Evolutionary conservation across 306 rosid species (phyloP).

Genomic region (Mucuna pruriens): DNA sequence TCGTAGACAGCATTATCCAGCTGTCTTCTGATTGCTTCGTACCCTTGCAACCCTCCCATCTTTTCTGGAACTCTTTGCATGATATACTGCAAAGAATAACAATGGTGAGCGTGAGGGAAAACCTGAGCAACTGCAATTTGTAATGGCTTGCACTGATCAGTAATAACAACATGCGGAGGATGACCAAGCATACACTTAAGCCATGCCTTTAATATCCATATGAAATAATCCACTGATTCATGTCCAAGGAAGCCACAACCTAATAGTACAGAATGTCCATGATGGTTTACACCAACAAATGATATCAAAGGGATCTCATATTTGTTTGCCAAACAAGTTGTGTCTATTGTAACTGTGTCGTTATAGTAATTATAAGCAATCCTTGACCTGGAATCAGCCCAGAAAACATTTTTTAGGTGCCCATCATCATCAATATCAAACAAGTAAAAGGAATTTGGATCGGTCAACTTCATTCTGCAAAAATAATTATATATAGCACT

Average conservation of each 20-base stretch:
- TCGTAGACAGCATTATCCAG: constrained; percentile 59
- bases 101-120: constrained; percentile 67
- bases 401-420: constrained; percentile 69
- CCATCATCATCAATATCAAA: constrained; percentile 74
- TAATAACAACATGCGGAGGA: constrained; percentile 61
- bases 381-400: constrained; percentile 84
- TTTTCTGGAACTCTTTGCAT: constrained; percentile 75
- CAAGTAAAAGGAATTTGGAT: constrained; percentile 75
- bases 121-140: constrained; percentile 68
- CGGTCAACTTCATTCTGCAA: constrained; percentile 74
- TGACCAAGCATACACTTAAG: constrained; percentile 70
- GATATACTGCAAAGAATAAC: constrained; percentile 69
- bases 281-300: constrained; percentile 72
- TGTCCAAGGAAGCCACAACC: constrained; percentile 81
- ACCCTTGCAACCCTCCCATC: constrained; percentile 83
- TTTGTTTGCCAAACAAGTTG: constrained; percentile 77
- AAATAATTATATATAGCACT: constrained; percentile 74
- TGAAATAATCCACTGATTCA: constrained; percentile 64
- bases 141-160: constrained; percentile 69
- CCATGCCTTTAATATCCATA: constrained; percentile 77
- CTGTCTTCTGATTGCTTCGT: constrained; percentile 60
- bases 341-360: constrained; percentile 66
- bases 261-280: constrained; percentile 68
- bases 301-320: constrained; percentile 76
- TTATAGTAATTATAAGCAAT: constrained; percentile 61